Percentiles rank a stretch among this genome's conserved stretches.
These are phyloP conservation scores for Rhynchosporium graminicola DNA, from an alignment of 2,329 filamentous ascomycete genomes.

Conservation along the genomic window DNA sequence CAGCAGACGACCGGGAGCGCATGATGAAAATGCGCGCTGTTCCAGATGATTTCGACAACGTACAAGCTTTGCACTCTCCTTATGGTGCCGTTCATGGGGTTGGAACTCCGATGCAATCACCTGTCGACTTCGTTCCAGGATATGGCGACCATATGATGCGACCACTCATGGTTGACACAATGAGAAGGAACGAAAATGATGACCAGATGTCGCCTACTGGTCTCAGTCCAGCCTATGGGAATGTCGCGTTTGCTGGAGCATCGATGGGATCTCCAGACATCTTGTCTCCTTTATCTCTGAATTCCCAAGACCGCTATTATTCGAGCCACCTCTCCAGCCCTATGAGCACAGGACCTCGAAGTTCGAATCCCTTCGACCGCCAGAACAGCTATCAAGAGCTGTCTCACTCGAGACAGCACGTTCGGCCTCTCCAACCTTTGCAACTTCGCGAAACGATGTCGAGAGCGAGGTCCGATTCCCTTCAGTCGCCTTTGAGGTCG, in stretches of 20 bases:
- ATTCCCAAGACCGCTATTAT: constrained; percentile 58
- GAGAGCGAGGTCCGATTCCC: constrained; percentile 56
- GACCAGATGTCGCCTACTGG: constrained; percentile 67
- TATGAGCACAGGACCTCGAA: constrained; percentile 50
- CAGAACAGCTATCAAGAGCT: constrained; percentile 52
- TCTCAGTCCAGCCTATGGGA: constrained; percentile 67
- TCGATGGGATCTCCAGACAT: constrained; percentile 55
- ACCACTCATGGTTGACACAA: constrained; percentile 67
- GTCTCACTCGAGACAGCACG: constrained; percentile 46
- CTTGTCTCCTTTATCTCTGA: constrained; percentile 58
- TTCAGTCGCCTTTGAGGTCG: constrained; percentile 59
- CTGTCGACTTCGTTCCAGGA: constrained; percentile 44
- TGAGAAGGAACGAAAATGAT: constrained; percentile 62
- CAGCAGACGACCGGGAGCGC: constrained; percentile 67
- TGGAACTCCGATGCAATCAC: constrained; percentile 40
- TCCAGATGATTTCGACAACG: constrained; percentile 70
- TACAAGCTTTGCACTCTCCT: constrained; percentile 67
- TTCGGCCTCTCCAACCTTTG: constrained; percentile 57
- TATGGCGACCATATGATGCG: constrained; percentile 59
- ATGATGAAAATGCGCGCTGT: constrained; percentile 74
- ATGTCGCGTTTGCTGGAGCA: constrained; percentile 62
- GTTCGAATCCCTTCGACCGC: constrained; percentile 54
- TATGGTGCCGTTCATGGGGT: constrained; percentile 55
- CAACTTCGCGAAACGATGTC: constrained; percentile 59
- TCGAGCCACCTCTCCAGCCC: constrained; percentile 49